Percentiles rank a stretch among this genome's conserved stretches.
These are phyloP conservation scores for Myriangium duriaei DNA, from an alignment of 2,329 filamentous ascomycete genomes.

Conservation along the genomic window DNA sequence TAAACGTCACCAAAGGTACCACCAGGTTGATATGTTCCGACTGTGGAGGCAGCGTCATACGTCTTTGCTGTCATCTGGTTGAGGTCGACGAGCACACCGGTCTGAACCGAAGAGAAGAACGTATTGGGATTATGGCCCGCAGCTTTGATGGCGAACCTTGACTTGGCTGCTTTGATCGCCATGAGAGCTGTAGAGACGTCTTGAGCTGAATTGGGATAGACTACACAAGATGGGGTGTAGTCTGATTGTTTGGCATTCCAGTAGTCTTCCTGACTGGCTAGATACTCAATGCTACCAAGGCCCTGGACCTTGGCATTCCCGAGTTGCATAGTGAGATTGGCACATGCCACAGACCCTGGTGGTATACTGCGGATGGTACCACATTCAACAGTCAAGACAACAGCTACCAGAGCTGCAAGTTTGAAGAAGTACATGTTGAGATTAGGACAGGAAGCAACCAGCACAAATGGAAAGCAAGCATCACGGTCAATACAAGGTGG, in stretches of 20 bases:
- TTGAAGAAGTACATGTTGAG: too few relatives aligned
- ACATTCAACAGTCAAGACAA: too few relatives aligned
- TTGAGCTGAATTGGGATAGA: slow-evolving; percentile 3
- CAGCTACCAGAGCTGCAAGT: too few relatives aligned
- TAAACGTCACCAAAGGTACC: slow-evolving; percentile 1
- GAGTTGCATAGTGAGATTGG: too few relatives aligned
- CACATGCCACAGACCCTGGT: too few relatives aligned
- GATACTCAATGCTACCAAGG: neutral
- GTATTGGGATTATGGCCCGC: slow-evolving; percentile 4
- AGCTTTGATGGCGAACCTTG: slow-evolving; percentile 4
- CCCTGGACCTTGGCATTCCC: neutral
- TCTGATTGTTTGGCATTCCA: neutral
- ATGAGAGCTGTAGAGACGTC: slow-evolving; percentile 1
- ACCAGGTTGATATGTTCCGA: slow-evolving; percentile 3
- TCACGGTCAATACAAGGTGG: too few relatives aligned
- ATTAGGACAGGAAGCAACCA: too few relatives aligned
- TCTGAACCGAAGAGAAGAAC: slow-evolving; percentile 4
- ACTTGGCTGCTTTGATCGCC: neutral
- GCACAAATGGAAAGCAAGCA: too few relatives aligned
- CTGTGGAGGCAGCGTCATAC: neutral
- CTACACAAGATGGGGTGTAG: slow-evolving; percentile 3
- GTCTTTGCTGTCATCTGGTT: slow-evolving; percentile 2
- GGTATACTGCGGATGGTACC: too few relatives aligned
- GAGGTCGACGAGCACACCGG: slow-evolving; percentile 1
- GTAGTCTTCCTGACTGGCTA: neutral